Conservation (phyloP, 345 rosid genomes). For the Sonneratia caseolaris region DNA sequence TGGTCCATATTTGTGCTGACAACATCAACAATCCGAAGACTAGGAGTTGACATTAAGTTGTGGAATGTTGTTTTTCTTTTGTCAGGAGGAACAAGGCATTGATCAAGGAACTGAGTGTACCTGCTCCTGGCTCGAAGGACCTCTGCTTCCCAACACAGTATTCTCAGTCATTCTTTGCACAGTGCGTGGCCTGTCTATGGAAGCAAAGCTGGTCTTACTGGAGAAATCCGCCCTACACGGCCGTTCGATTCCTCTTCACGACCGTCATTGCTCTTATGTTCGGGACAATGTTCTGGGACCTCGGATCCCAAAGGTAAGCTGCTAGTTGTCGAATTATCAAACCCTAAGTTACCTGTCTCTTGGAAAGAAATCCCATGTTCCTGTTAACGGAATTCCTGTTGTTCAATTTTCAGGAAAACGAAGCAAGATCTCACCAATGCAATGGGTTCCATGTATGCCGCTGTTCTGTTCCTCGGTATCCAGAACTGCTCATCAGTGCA, state of each 20-base stretch:
- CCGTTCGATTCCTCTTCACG: conserved; percentile 23
- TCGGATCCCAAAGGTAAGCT: conserved; percentile 23
- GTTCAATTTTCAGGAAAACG: conserved; percentile 8
- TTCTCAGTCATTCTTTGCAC: conserved; percentile 22
- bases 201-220: conserved; percentile 41
- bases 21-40: too few relatives aligned
- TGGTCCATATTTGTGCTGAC: too few relatives aligned
- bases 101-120: conserved; percentile 21
- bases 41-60: too few relatives aligned
- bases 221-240: conserved; percentile 28
- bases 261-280: conserved; percentile 19
- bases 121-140: conserved; percentile 22
- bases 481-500: conserved; percentile 26
- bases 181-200: conserved; percentile 32
- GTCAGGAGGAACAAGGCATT: conserved; percentile 39
- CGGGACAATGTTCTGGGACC: conserved; percentile 27
- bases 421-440: conserved; percentile 25
- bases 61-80: too few relatives aligned
- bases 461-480: conserved; percentile 29
- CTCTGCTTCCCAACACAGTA: conserved; percentile 28
- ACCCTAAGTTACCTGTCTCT: too few relatives aligned
- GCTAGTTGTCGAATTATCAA: neutral
- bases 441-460: conserved; percentile 28
- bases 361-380: too few relatives aligned
- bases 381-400: neutral